Percentiles rank a stretch among this genome's conserved stretches.
Evolutionary conservation across 2,329 filamentous ascomycete species (phyloP).

Genomic region (Colletotrichum paranaense): DNA sequence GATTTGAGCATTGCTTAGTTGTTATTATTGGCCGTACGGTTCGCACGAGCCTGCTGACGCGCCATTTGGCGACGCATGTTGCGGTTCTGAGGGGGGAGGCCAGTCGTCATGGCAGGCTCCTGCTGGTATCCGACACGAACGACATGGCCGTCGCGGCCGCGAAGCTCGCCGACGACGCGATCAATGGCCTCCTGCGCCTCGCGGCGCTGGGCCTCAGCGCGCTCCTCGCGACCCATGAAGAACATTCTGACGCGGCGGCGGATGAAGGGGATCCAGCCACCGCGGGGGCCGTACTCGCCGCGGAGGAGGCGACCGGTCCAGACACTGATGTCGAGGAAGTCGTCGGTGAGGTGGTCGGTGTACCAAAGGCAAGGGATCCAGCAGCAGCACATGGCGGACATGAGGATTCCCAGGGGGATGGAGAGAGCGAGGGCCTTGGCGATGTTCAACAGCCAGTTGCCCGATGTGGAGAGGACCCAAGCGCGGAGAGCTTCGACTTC

Average conservation of each 20-base stretch:
- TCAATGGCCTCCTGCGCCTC: neutral
- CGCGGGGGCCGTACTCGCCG: neutral
- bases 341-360: constrained; percentile 13
- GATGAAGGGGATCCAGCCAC: neutral
- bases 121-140: neutral
- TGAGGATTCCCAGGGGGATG: constrained; percentile 27
- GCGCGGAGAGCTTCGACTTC: neutral
- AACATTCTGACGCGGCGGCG: neutral
- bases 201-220: neutral
- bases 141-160: neutral
- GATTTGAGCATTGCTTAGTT: neutral
- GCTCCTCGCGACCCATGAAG: neutral
- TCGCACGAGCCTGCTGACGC: neutral
- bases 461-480: constrained; percentile 14
- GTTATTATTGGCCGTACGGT: neutral
- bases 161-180: neutral
- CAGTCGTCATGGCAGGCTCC: neutral
- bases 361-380: constrained; percentile 35
- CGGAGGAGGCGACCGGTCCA: neutral
- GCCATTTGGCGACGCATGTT: neutral
- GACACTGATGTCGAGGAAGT: neutral
- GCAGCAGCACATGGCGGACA: constrained; percentile 37
- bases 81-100: neutral
- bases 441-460: neutral
- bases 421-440: constrained; percentile 35